phyloP scores from a whole-genome alignment of 116 monocot species.

The Zostera marina region DNA sequence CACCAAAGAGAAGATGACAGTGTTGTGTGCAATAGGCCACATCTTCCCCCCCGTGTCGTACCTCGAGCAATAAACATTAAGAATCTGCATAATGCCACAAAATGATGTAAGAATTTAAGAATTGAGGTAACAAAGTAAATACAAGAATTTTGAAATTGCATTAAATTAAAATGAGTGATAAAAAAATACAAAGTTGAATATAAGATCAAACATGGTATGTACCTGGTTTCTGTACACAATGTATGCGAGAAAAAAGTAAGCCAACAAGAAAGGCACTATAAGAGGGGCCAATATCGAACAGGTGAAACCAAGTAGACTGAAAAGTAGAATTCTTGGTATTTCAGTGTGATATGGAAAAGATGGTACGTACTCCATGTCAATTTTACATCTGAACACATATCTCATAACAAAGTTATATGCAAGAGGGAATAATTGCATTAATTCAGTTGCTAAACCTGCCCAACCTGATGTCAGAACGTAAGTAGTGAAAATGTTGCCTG shows the following conservation, averaged over 20 bases:
- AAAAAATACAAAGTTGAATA: not conserved
- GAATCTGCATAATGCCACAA: conserved; percentile 29
- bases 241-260: conserved; percentile 80
- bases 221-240: conserved; percentile 97
- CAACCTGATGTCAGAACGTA: conserved; percentile 97
- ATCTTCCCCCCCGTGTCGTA: conserved; percentile 68
- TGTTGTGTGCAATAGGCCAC: conserved; percentile 90
- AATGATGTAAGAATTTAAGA: not conserved
- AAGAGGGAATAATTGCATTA: conserved; percentile 68
- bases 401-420: conserved; percentile 47
- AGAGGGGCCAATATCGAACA: conserved; percentile 84
- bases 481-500: conserved; percentile 98
- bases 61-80: conserved; percentile 73
- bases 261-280: conserved; percentile 84
- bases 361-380: conserved; percentile 26
- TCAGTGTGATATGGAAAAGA: conserved; percentile 96
- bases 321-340: conserved; percentile 71
- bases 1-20: conserved; percentile 83
- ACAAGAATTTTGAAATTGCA: no score
- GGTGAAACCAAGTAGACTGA: conserved; percentile 86
- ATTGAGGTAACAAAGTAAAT: no score
- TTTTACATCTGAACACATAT: conserved; percentile 25
- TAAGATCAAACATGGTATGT: not conserved
- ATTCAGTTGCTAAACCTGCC: conserved; percentile 82
- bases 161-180: not conserved